phyloP scores from a whole-genome alignment of 2,329 filamentous ascomycete species.

The Fusarium newnesense region DNA sequence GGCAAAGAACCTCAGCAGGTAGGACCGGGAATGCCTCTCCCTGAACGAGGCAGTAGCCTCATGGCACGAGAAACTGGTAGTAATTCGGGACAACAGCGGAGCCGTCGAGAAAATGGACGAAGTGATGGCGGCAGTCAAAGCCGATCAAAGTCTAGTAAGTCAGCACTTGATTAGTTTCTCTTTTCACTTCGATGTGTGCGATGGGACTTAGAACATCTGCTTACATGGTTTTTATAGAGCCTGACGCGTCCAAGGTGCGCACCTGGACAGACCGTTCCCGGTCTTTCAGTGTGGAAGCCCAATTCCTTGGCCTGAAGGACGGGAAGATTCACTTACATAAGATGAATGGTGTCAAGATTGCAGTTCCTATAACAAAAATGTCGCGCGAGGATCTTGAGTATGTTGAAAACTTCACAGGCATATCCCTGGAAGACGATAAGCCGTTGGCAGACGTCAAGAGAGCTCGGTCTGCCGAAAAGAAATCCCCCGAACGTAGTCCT shows the following conservation, averaged over 20 bases:
- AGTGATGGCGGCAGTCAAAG: constrained; percentile 63
- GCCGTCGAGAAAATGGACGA: constrained; percentile 73
- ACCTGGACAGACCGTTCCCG: constrained; percentile 96
- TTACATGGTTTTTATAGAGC: constrained; percentile 65
- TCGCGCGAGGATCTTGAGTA: constrained; percentile 94
- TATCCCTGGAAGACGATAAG: constrained; percentile 93
- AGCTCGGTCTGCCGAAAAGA: constrained; percentile 51
- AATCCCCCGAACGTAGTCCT: constrained; percentile 31
- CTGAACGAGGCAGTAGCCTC: constrained; percentile 83
- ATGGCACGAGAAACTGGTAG: constrained; percentile 73
- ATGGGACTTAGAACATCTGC: neutral
- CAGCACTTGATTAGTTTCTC: neutral
- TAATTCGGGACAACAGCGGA: constrained; percentile 77
- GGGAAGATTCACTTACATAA: constrained; percentile 99
- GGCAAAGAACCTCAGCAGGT: constrained; percentile 70
- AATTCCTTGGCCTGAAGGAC: constrained; percentile 93
- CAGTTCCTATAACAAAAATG: constrained; percentile 95
- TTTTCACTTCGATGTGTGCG: neutral
- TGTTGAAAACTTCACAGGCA: constrained; percentile 86
- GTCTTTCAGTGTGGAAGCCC: constrained; percentile 96
- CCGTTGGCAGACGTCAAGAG: constrained; percentile 86
- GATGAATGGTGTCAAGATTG: constrained; percentile 97
- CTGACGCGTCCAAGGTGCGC: constrained; percentile 83
- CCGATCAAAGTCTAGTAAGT: constrained; percentile 77
- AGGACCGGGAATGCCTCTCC: constrained; percentile 80